Evolutionary conservation across 2,329 filamentous ascomycete species (phyloP).

Genomic region (Polytolypa hystricis): DNA sequence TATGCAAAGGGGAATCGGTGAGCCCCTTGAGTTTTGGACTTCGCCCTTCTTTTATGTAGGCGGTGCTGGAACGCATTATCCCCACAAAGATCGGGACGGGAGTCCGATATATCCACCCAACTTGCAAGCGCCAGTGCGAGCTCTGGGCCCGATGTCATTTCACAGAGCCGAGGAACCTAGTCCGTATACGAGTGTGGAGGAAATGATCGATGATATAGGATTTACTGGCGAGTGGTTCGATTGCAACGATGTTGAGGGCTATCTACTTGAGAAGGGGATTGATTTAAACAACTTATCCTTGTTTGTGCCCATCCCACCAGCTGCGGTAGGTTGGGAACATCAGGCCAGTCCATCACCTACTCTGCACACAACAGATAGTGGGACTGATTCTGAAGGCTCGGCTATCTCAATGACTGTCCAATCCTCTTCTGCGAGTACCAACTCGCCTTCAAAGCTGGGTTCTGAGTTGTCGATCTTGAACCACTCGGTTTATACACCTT

Average conservation of each 20-base stretch:
- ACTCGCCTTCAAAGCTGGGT: no score
- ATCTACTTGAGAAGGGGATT: constrained; percentile 42
- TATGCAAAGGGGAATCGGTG: constrained; percentile 3
- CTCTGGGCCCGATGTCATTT: constrained; percentile 15
- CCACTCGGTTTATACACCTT: no score
- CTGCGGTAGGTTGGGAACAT: no score
- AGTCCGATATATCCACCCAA: constrained; percentile 24
- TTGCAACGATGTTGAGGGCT: constrained; percentile 63
- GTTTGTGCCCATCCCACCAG: constrained; percentile 17
- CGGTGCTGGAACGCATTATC: constrained; percentile 57
- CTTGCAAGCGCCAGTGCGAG: constrained; percentile 17
- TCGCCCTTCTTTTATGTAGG: constrained; percentile 38
- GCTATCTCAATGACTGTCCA: no score
- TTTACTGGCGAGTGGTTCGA: constrained; percentile 70
- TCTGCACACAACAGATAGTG: no score
- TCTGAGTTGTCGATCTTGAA: no score
- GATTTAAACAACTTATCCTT: constrained; percentile 20
- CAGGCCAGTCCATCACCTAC: no score
- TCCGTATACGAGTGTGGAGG: constrained; percentile 15
- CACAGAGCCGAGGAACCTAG: constrained; percentile 4
- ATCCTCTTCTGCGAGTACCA: no score
- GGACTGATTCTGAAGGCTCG: no score
- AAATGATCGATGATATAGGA: constrained; percentile 39
- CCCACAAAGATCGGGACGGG: constrained; percentile 27
- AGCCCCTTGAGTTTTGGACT: constrained; percentile 15